Evolutionary conservation across 2,329 filamentous ascomycete genomes (phyloP), one percentile per base, ranked within the genome.

Genomic region (Alternaria consortialis): DNA sequence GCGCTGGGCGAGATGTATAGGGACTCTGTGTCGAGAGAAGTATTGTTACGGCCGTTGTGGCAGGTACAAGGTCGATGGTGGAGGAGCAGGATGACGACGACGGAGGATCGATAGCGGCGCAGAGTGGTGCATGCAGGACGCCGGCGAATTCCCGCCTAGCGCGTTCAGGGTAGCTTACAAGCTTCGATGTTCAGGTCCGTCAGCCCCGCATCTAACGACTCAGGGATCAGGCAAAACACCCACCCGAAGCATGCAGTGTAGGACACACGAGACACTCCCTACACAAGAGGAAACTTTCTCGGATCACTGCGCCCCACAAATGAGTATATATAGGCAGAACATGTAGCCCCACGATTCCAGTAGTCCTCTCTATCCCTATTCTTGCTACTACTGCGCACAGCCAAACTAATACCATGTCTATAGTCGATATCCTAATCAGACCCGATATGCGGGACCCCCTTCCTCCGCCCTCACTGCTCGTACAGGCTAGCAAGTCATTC

Each of bases 391-490:
- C n/a, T 36, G 39, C 39, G 20, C 17, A 47, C 53, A 56, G 53
- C 54, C 32, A 59, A 37, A 63, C 62, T 65, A 40, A 64, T 44
- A 63, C 55, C 37, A 70, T 72, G 67, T 62, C 68, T 58, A 54
- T 62, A 65, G 60, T 67, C 58, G 54, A 65, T 53, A 50, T 53
- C 50, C 62, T 69, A 12, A 43, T 59, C 56, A 53, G 61, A 47
- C 65, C 65, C 68, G 82, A 71, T 53, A 93, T 94, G 91, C 86
- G 84, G 75, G 91, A 94, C 69, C 89, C 90, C 1, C 91, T 93
- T 72, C 87, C 88, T 37, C 67, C 83, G 65, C 88, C 88, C 55
- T 84, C 84, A 55, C 81, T 82, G 80, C 82, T 89, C 55, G 79
- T 84, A 64, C 71, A 79, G 62, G 83, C 87, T 60, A 81, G 88